Percentiles rank a stretch among this genome's conserved stretches.
Evolutionary conservation across 2,329 filamentous ascomycete genomes (phyloP).

Genomic region (Fusarium continuum): DNA sequence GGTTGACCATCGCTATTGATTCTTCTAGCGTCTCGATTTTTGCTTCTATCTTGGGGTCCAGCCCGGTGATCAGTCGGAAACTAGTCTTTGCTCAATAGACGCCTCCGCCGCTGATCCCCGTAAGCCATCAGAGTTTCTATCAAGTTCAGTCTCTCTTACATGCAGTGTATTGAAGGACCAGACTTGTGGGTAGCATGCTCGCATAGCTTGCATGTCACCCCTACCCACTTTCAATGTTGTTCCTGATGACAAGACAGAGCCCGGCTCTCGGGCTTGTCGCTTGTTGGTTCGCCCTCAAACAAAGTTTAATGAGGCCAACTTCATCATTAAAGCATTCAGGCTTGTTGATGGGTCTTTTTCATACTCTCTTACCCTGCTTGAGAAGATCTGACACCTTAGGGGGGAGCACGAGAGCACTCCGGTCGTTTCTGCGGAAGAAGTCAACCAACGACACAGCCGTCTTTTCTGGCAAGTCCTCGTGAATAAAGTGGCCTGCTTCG

Average conservation of each 20-base stretch:
- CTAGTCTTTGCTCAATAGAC: constrained; percentile 26
- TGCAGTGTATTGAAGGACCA: background rate
- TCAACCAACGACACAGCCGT: constrained; percentile 86
- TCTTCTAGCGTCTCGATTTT: constrained; percentile 12
- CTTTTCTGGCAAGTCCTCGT: constrained; percentile 93
- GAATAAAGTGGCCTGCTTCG: constrained; percentile 94
- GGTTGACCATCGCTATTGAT: constrained; percentile 3
- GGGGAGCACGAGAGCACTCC: constrained; percentile 83
- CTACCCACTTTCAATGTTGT: constrained; percentile 7
- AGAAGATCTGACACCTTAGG: constrained; percentile 87
- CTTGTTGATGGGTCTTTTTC: constrained; percentile 16
- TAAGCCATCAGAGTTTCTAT: constrained; percentile 3
- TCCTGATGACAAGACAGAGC: background rate
- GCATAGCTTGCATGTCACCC: constrained; percentile 5
- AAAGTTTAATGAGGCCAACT: constrained; percentile 13
- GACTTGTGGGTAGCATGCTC: background rate
- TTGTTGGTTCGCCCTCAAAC: constrained; percentile 1
- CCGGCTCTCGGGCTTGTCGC: background rate
- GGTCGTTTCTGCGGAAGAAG: constrained; percentile 91
- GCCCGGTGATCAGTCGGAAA: constrained; percentile 13
- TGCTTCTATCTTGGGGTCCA: constrained; percentile 25
- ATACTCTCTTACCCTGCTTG: constrained; percentile 69
- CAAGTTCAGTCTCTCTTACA: background rate
- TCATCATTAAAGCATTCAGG: background rate
- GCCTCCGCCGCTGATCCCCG: constrained; percentile 7